Percentiles rank a stretch among this genome's conserved stretches.
Evolutionary conservation across 116 monocot species (phyloP).

Genomic region (Thalassia testudinum): DNA sequence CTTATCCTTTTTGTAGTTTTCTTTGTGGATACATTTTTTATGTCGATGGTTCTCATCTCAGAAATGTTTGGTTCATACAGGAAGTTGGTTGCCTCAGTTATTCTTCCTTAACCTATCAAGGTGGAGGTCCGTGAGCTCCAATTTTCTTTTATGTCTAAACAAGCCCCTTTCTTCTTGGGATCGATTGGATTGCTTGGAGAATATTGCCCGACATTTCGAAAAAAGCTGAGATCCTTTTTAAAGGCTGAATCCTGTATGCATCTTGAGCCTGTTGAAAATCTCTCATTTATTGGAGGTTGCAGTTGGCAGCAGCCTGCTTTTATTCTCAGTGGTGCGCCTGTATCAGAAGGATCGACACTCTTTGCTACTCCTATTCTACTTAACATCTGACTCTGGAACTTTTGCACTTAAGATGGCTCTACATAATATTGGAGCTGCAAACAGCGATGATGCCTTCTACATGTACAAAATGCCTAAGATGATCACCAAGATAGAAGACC

Average conservation of each 20-base stretch:
- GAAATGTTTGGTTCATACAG: too few relatives aligned
- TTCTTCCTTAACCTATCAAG: slow-evolving; percentile 2
- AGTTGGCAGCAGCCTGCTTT: slow-evolving; percentile 11
- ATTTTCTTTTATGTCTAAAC: slow-evolving; percentile 54
- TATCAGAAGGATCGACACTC: background rate
- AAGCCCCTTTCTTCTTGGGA: slow-evolving; percentile 26
- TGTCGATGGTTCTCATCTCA: too few relatives aligned
- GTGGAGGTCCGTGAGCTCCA: slow-evolving; percentile 19
- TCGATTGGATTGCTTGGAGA: slow-evolving; percentile 43
- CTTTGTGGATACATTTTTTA: too few relatives aligned
- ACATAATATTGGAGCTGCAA: slow-evolving; percentile 27
- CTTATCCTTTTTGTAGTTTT: too few relatives aligned
- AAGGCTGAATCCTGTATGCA: slow-evolving; percentile 15
- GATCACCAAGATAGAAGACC: slow-evolving; percentile 32
- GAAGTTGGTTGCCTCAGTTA: background rate
- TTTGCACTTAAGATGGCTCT: slow-evolving; percentile 16
- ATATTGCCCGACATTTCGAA: slow-evolving; percentile 26
- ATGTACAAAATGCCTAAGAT: slow-evolving; percentile 33
- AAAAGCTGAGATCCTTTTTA: slow-evolving; percentile 12
- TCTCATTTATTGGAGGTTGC: slow-evolving; percentile 5
- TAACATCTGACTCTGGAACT: background rate
- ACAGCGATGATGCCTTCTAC: slow-evolving; percentile 33
- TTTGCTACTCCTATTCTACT: background rate
- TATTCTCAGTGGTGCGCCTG: background rate
- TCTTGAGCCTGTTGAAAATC: slow-evolving; percentile 8